Evolutionary conservation across 345 rosid species (phyloP), one percentile per base, ranked within the genome.

Genomic region (Populus pruinosa): DNA sequence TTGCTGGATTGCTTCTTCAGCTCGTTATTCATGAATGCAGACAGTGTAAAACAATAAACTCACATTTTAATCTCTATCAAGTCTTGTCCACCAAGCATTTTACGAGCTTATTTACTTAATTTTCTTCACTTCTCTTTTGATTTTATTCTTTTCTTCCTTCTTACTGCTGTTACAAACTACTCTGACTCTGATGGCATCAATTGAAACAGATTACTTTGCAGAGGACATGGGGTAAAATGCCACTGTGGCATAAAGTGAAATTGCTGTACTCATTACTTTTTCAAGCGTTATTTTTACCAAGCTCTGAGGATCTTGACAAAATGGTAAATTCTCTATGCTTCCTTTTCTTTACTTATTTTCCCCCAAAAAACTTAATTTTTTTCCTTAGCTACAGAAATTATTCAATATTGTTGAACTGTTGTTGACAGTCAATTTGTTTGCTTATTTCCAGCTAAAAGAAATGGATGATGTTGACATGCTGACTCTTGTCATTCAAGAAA

Each of bases 401-500:
- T 70, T 21, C 70, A 50, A 38, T 71, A 38, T 72, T 78, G 29
- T 56, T 77, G 38, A 71, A 44, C 36, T 44, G 11, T 82, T 67
- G 67, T 62, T 74, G 64, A 72, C 63, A 14, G 36, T 76, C 56
- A 76, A 20, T 82, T 79, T 47, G 8, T 75, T 78, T 70, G 65
- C 13, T 78, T 72, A 18, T 76, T 77, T 82, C 69, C 86, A 96
- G 99, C 85, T 96, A 80, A 92, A 93, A 85, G 97, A 91, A 74
- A 90, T 96, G 98, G 92, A 94, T 77, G 87, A 96, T 82, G 88
- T 84, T 80, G 99, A 94, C 86, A 92, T 92, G 98, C 79, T 94
- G 85, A 96, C 99, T 77, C 91, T 94, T 74, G 96, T 96, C 78
- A 92, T 94, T 85, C 96, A 92, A 89, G 97, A 96, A 85, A 92